Evolutionary conservation across 2,329 filamentous ascomycete species (phyloP).

Genomic region (Cercospora sesami): DNA sequence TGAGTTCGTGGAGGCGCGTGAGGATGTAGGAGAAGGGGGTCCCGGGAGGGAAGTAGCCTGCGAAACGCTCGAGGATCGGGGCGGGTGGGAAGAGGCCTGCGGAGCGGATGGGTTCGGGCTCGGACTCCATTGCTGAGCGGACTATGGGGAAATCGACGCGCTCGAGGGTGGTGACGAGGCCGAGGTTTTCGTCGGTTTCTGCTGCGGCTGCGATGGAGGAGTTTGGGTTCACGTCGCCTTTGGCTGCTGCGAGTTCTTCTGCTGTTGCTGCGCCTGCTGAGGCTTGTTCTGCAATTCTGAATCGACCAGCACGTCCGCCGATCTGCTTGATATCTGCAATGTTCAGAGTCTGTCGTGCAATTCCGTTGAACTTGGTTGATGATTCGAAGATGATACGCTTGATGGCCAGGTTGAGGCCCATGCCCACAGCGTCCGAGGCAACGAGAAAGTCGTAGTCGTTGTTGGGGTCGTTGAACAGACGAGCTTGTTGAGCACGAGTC

Average conservation of each 20-base stretch:
- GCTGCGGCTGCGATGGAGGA: not conserved
- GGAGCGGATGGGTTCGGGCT: slow-evolving; percentile 65
- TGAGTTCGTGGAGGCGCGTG: slow-evolving; percentile 69
- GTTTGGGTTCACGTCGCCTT: slow-evolving; percentile 26
- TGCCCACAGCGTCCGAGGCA: slow-evolving; percentile 93
- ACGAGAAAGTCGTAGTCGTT: slow-evolving; percentile 95
- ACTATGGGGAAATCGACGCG: slow-evolving; percentile 66
- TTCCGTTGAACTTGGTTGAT: slow-evolving; percentile 69
- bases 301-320: slow-evolving; percentile 86
- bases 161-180: slow-evolving; percentile 78
- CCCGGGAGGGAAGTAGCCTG: slow-evolving; percentile 74
- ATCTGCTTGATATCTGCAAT: slow-evolving; percentile 91
- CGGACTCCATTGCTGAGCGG: slow-evolving; percentile 59
- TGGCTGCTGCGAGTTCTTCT: slow-evolving; percentile 30
- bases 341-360: slow-evolving; percentile 57
- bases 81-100: slow-evolving; percentile 76
- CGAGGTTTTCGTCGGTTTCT: slow-evolving; percentile 41
- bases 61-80: slow-evolving; percentile 70
- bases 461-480: slow-evolving; percentile 88
- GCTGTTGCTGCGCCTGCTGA: slow-evolving; percentile 34
- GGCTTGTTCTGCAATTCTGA: slow-evolving; percentile 65
- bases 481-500: slow-evolving; percentile 85
- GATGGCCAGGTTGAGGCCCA: slow-evolving; percentile 90
- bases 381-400: slow-evolving; percentile 87
- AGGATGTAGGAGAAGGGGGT: slow-evolving; percentile 85